phyloP scores from a whole-genome alignment of 2,329 filamentous ascomycete species.

The Calonectria hongkongensis region DNA sequence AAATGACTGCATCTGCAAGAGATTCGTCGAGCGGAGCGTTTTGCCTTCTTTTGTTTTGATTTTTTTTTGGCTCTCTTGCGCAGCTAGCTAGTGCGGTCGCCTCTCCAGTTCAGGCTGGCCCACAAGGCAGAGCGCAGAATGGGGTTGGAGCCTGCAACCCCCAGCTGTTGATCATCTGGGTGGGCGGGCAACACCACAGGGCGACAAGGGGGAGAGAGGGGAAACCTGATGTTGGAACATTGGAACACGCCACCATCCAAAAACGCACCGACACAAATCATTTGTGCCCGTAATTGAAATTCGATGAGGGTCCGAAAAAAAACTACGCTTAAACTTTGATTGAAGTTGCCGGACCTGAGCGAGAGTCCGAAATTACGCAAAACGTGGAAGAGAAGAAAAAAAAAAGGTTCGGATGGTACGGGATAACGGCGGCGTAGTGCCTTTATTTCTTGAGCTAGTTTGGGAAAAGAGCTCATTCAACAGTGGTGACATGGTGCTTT shows the following conservation, averaged over 20 bases:
- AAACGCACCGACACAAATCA: neutral
- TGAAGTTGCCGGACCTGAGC: conserved; percentile 4
- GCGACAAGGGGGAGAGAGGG: neutral
- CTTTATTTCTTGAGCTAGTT: neutral
- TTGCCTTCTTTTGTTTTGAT: neutral
- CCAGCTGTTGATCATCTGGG: conserved; percentile 10
- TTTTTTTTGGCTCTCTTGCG: neutral
- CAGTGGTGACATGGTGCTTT: neutral
- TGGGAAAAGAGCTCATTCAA: neutral
- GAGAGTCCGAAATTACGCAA: conserved; percentile 10
- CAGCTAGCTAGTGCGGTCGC: neutral
- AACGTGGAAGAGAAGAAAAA: neutral
- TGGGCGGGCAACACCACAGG: neutral
- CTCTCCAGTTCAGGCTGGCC: neutral
- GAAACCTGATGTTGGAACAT: neutral
- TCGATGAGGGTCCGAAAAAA: conserved; percentile 8
- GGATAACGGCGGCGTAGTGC: neutral
- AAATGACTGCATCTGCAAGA: neutral
- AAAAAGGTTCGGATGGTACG: conserved; percentile 13
- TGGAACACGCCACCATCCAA: conserved; percentile 2
- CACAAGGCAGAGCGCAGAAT: conserved; percentile 16
- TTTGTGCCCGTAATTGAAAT: conserved; percentile 4
- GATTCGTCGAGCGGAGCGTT: neutral
- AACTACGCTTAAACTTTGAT: conserved; percentile 4
- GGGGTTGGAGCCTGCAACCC: neutral